These are phyloP conservation scores for Manihot esculenta DNA, from an alignment of 441 rosid species.

Conservation along the genomic window DNA sequence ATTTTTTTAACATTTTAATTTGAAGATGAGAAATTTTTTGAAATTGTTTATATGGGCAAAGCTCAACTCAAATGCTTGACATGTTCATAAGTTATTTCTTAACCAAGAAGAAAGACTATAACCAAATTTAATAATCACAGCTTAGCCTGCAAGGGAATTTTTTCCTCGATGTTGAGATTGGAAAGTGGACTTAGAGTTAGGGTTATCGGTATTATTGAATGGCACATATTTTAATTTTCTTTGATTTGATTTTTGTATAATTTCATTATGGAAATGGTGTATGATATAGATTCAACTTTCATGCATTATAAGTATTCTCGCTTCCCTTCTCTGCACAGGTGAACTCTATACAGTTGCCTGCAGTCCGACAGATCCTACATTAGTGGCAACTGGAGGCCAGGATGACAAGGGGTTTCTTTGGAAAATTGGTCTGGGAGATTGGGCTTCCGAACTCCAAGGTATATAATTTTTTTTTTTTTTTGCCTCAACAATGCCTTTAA, in stretches of 20 bases:
- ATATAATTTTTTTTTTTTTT: not conserved
- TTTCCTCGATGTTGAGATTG: not conserved
- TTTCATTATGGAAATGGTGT: not conserved
- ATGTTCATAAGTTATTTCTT: too few relatives aligned
- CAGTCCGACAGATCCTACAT: slow-evolving; percentile 68
- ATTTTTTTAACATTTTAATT: too few relatives aligned
- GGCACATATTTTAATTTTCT: not conserved
- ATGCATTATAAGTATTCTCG: not conserved
- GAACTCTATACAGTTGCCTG: slow-evolving; percentile 76
- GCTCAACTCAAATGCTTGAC: too few relatives aligned
- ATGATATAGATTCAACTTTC: slow-evolving; percentile 3
- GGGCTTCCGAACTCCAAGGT: slow-evolving; percentile 77
- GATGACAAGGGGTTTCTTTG: slow-evolving; percentile 87
- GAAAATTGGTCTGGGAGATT: slow-evolving; percentile 82
- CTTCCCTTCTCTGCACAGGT: slow-evolving; percentile 36
- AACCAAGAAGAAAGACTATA: not conserved
- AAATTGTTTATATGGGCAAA: too few relatives aligned
- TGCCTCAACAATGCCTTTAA: not conserved
- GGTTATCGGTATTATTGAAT: not conserved
- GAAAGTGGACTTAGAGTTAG: not conserved
- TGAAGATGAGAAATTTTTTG: too few relatives aligned
- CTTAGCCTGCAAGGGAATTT: not conserved
- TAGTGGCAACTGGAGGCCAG: slow-evolving; percentile 93
- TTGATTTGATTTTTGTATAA: not conserved
- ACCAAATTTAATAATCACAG: not conserved